Evolutionary conservation across 2,329 filamentous ascomycete genomes (phyloP).

Genomic region (Beauveria sp.): DNA sequence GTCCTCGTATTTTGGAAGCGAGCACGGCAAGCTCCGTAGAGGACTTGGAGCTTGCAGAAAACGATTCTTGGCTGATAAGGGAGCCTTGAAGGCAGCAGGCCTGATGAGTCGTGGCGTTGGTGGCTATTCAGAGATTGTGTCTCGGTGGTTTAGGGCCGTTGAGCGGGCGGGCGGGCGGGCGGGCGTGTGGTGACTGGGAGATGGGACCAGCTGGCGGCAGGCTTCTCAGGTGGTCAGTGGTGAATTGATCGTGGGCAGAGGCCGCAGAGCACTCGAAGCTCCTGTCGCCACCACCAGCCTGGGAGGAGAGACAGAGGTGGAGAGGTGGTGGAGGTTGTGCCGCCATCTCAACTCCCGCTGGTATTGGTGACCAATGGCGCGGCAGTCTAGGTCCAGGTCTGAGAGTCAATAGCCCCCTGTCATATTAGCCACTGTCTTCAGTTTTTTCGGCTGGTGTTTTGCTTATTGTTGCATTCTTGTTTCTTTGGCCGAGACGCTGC

Average conservation of each 20-base stretch:
- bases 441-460: slow-evolving; percentile 9
- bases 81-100: background rate
- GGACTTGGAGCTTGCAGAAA: background rate
- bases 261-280: background rate
- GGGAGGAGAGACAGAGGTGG: slow-evolving; percentile 13
- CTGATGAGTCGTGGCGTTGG: background rate
- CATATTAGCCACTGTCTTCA: slow-evolving; percentile 7
- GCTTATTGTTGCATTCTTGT: slow-evolving; percentile 5
- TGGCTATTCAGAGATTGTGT: slow-evolving; percentile 3
- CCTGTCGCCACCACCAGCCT: background rate
- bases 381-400: slow-evolving; percentile 11
- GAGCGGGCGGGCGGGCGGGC: background rate
- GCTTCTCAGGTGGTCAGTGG: background rate
- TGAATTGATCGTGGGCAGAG: background rate
- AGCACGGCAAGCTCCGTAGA: background rate
- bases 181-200: background rate
- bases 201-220: background rate
- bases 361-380: background rate
- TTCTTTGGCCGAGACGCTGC: slow-evolving; percentile 7
- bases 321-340: slow-evolving; percentile 7
- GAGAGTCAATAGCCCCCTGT: slow-evolving; percentile 6
- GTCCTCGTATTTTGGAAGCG: background rate
- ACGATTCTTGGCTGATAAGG: background rate
- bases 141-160: background rate
- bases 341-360: slow-evolving; percentile 9